Percentiles rank a stretch among this genome's conserved stretches.
phyloP scores from a whole-genome alignment of 2,329 filamentous ascomycete genomes.

The Botrytis aclada region DNA sequence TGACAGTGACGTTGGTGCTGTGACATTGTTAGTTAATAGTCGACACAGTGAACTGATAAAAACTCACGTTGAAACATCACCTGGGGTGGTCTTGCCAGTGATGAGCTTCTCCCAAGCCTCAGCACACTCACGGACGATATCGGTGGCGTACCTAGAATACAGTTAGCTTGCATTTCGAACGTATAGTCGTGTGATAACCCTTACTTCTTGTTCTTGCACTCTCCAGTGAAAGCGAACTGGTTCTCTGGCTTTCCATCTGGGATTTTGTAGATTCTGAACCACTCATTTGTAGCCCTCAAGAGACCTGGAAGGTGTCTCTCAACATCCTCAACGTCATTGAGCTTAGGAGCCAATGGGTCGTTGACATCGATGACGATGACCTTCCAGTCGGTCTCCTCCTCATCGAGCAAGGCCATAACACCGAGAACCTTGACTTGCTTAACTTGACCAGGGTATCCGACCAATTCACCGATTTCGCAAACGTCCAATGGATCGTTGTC shows the following conservation, averaged over 20 bases:
- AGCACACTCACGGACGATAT: constrained; percentile 91
- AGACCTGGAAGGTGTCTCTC: constrained; percentile 97
- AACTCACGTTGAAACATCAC: constrained; percentile 78
- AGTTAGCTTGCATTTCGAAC: constrained; percentile 21
- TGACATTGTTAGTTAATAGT: constrained; percentile 35
- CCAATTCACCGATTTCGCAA: constrained; percentile 98
- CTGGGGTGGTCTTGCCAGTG: constrained; percentile 78
- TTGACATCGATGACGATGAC: constrained; percentile 99
- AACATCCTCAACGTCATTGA: constrained; percentile 98
- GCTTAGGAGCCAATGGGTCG: constrained; percentile 91
- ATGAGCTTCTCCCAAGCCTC: constrained; percentile 98
- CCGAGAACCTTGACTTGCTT: constrained; percentile 99
- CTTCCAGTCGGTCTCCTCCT: constrained; percentile 99
- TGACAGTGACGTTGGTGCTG: constrained; percentile 77
- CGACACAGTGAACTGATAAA: background rate
- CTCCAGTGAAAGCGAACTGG: constrained; percentile 99
- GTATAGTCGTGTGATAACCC: constrained; percentile 30
- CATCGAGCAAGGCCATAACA: constrained; percentile 98
- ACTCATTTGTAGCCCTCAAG: constrained; percentile 97
- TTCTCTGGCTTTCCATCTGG: constrained; percentile 99
- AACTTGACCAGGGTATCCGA: constrained; percentile 91
- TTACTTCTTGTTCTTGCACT: constrained; percentile 99
- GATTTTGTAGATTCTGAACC: constrained; percentile 99
- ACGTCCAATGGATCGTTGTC: constrained; percentile 99
- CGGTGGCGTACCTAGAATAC: constrained; percentile 79